phyloP scores from a whole-genome alignment of 2,329 filamentous ascomycete genomes.

The Graphilbum fragrans region DNA sequence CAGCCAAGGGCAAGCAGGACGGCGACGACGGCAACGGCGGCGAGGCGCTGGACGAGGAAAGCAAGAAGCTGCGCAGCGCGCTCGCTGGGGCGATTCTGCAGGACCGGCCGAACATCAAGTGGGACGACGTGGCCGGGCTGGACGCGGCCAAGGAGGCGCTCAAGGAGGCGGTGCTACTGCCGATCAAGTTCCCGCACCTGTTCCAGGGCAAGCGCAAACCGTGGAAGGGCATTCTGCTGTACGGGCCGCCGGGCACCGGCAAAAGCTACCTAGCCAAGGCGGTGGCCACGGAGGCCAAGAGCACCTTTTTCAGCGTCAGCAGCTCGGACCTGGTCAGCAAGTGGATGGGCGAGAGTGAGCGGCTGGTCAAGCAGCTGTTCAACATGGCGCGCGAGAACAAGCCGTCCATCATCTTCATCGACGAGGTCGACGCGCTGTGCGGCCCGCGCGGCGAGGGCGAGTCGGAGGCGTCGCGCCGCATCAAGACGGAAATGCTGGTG shows the following conservation, averaged over 20 bases:
- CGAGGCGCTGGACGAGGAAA: constrained; percentile 69
- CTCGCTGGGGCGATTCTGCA: constrained; percentile 85
- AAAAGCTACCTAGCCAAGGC: constrained; percentile 97
- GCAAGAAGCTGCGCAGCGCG: constrained; percentile 87
- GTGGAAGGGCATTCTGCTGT: constrained; percentile 95
- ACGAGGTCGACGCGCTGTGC: constrained; percentile 70
- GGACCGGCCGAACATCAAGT: constrained; percentile 91
- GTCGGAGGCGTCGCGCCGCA: constrained; percentile 90
- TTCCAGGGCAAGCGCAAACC: constrained; percentile 94
- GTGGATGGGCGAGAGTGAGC: constrained; percentile 99
- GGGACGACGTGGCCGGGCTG: constrained; percentile 95
- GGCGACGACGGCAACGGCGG: constrained; percentile 34
- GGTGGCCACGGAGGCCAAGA: constrained; percentile 95
- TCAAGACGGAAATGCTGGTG: constrained; percentile 96
- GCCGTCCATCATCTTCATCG: constrained; percentile 62
- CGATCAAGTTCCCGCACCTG: constrained; percentile 95
- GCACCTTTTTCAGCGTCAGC: constrained; percentile 97
- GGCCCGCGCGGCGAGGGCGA: constrained; percentile 89
- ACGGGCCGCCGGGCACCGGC: constrained; percentile 91
- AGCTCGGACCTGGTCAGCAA: constrained; percentile 96
- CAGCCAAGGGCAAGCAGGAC: constrained; percentile 44
- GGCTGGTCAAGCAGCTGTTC: constrained; percentile 91
- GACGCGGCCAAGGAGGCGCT: constrained; percentile 92
- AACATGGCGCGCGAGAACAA: constrained; percentile 97
- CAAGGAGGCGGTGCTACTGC: constrained; percentile 94